A percentile compares a stretch with the other conserved stretches of the same genome.
phyloP scores from a whole-genome alignment of 2,329 filamentous ascomycete genomes.

The Colletotrichum graminicola region DNA sequence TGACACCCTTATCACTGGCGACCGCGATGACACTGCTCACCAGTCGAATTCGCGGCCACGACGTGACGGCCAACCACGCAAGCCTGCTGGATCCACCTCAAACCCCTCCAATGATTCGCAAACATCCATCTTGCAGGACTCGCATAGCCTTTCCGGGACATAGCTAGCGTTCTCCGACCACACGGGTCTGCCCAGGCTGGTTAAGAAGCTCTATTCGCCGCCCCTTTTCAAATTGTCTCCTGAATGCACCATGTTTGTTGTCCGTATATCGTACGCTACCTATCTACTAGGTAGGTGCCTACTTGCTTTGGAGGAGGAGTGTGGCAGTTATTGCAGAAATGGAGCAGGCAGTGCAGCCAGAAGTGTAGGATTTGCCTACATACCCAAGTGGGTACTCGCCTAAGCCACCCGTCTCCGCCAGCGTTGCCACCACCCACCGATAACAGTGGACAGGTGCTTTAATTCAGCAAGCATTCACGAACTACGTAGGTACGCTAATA shows the following conservation, averaged over 20 bases:
- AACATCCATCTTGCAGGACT: background rate
- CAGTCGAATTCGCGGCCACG: background rate
- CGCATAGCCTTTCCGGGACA: slow-evolving; percentile 19
- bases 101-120: slow-evolving; percentile 47
- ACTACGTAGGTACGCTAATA: too few species aligned
- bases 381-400: too few species aligned
- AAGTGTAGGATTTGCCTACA: too few species aligned
- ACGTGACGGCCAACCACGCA: background rate
- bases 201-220: too few species aligned
- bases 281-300: too few species aligned
- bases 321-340: background rate
- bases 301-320: too few species aligned
- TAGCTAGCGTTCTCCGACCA: too few species aligned
- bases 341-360: background rate
- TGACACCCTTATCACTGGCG: slow-evolving; percentile 1
- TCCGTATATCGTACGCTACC: too few species aligned
- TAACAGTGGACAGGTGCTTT: background rate
- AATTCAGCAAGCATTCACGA: background rate
- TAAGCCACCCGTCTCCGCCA: background rate
- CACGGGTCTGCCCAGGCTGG: too few species aligned
- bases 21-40: slow-evolving; percentile 17
- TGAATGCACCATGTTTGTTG: too few species aligned
- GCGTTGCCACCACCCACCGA: background rate
- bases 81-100: slow-evolving; percentile 47
- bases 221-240: too few species aligned